Base-by-base conservation (phyloP, 148 eudicot species). In the Vaccinium darrowii region DNA sequence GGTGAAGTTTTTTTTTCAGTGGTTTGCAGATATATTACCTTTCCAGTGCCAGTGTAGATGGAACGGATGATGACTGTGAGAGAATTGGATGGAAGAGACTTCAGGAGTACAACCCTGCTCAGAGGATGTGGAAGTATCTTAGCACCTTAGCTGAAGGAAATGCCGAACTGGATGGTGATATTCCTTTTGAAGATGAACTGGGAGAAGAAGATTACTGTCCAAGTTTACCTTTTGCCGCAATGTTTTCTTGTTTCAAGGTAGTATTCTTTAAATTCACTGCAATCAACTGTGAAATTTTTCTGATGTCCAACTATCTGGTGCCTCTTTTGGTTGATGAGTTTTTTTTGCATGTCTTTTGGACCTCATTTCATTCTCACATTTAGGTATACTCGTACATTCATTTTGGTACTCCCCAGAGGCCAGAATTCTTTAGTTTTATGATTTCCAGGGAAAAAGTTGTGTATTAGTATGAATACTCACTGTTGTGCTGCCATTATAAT, bases 191-290 rank as follows among this genome's bases (percentile, higher is more conserved):
- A 82, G 98, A 91, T 79, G 93, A 90, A 57, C 53, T 89, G 51
- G 98, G 88, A 79, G 95, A 94, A 50, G 94, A 92, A 87, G 98
- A 97, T 90, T 97, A 97, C 85, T 89, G 86, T 81, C 92, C 99
- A 19, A 97, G 95, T 90, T 90, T 95, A 89, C 99, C 99, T 85
- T 95, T 95, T 84, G 96, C 99, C 80, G 95, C 99, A 47, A 84
- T 97, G 33, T 97, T 95, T 92, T 91, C 98, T 88, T 94, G 92
- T 92, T 92, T 97, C 60, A 97, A 95, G 99, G 99, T 95, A 82
- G 12, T 83, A 69, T 83, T 19, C 27, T 75, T 75, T 9, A 63
- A 65, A 69, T 54, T 56, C 63, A 85, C 57, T 80, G 10, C 54
- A 69, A 47, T 14, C 36, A 27, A 63, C 76, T 18, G 23, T 58